Percentiles rank a stretch among this genome's conserved stretches.
These are phyloP conservation scores for Nannochloris sp. DNA, from an alignment of 139 green algal species.

Conservation along the genomic window DNA sequence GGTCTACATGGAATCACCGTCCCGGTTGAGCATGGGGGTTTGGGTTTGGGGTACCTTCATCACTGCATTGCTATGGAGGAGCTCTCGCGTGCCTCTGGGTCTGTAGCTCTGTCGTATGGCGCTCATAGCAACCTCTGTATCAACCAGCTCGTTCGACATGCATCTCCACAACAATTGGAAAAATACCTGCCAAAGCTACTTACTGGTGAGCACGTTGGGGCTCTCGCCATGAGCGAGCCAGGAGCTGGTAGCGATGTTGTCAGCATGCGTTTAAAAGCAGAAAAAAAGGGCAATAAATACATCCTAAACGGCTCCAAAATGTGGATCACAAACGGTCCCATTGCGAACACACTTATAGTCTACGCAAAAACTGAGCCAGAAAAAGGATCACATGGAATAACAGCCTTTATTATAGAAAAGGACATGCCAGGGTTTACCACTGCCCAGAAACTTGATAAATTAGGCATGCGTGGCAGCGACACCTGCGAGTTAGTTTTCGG, in stretches of 20 bases:
- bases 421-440: slow-evolving; percentile 80
- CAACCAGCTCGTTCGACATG: slow-evolving; percentile 85
- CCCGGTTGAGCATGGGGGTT: slow-evolving; percentile 69
- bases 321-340: slow-evolving; percentile 90
- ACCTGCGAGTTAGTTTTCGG: slow-evolving; percentile 95
- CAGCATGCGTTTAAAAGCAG: slow-evolving; percentile 58
- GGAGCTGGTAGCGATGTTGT: slow-evolving; percentile 80
- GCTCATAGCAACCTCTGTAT: slow-evolving; percentile 93
- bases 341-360: slow-evolving; percentile 76
- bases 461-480: slow-evolving; percentile 89
- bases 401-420: slow-evolving; percentile 88
- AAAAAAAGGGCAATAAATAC: slow-evolving; percentile 41
- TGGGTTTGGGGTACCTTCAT: slow-evolving; percentile 74
- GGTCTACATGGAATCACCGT: slow-evolving; percentile 76
- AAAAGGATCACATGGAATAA: slow-evolving; percentile 75
- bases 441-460: slow-evolving; percentile 94
- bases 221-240: slow-evolving; percentile 84
- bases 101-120: slow-evolving; percentile 51
- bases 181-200: slow-evolving; percentile 33
- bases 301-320: slow-evolving; percentile 90
- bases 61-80: slow-evolving; percentile 93
- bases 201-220: slow-evolving; percentile 79
- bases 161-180: slow-evolving; percentile 50
- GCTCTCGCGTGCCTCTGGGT: slow-evolving; percentile 59
- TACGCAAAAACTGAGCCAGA: slow-evolving; percentile 84